phyloP scores from a whole-genome alignment of 169 alveolate genomes.

The Theileria annulata region DNA sequence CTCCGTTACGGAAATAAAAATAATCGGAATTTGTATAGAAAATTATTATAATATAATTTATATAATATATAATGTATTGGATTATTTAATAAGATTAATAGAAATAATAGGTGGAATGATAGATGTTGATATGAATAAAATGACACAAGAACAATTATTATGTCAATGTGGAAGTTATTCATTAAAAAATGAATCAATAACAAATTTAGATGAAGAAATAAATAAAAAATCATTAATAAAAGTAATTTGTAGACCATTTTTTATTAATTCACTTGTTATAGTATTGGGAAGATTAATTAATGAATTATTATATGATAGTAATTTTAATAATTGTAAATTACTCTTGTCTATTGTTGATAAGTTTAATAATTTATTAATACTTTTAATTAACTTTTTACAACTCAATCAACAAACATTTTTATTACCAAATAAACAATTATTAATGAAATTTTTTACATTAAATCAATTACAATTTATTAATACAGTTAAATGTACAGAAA shows the following conservation, averaged over 20 bases:
- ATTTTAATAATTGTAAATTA: constrained; percentile 12
- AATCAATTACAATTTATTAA: constrained; percentile 35
- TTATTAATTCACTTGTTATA: constrained; percentile 24
- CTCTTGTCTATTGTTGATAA: background rate
- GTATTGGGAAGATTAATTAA: constrained; percentile 33
- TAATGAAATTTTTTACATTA: constrained; percentile 19
- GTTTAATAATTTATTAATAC: background rate
- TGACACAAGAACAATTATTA: constrained; percentile 49
- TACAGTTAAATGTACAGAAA: constrained; percentile 39
- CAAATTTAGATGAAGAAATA: constrained; percentile 36
- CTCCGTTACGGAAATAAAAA: no score
- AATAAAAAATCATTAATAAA: constrained; percentile 28
- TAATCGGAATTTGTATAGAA: background rate
- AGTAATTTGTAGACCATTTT: constrained; percentile 39
- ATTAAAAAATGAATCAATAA: constrained; percentile 38
- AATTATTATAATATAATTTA: constrained; percentile 21
- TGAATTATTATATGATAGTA: constrained; percentile 57
- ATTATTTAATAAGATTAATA: constrained; percentile 30
- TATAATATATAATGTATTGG: constrained; percentile 33
- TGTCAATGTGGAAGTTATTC: constrained; percentile 57
- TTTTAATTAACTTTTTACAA: background rate
- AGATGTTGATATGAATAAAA: constrained; percentile 34
- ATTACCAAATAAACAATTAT: constrained; percentile 3
- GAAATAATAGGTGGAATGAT: constrained; percentile 33
- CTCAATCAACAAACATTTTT: background rate